Evolutionary conservation across 2,329 filamentous ascomycete species (phyloP).

Genomic region (Penicillium sp.): DNA sequence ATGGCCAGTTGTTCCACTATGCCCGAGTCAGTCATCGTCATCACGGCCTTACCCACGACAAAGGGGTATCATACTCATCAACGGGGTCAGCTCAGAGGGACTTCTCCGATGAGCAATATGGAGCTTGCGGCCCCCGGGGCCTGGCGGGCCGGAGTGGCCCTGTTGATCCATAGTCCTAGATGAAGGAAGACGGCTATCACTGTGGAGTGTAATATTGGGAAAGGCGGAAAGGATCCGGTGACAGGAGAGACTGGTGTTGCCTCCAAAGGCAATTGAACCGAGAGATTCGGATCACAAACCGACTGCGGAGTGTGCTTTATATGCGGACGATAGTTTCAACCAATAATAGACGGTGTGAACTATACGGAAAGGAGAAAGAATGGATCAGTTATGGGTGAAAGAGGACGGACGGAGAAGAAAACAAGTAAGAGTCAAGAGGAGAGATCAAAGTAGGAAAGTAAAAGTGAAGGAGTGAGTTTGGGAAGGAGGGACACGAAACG

Average conservation of each 20-base stretch:
- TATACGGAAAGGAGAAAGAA: slow-evolving; percentile 18
- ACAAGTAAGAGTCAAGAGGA: slow-evolving; percentile 2
- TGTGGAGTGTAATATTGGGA: slow-evolving; percentile 20
- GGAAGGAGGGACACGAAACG: slow-evolving; percentile 11
- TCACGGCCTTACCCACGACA: background rate
- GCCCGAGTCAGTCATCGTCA: background rate
- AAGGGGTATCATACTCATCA: slow-evolving; percentile 76
- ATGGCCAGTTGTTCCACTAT: slow-evolving; percentile 95
- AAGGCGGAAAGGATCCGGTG: slow-evolving; percentile 15
- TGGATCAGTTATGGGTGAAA: slow-evolving; percentile 16
- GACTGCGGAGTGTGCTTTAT: slow-evolving; percentile 23
- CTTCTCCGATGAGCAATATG: slow-evolving; percentile 97
- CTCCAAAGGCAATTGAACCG: slow-evolving; percentile 25
- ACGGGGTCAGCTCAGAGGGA: slow-evolving; percentile 91
- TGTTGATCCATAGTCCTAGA: slow-evolving; percentile 60
- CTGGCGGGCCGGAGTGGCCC: slow-evolving; percentile 54
- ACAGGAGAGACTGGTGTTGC: slow-evolving; percentile 26
- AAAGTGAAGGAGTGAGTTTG: slow-evolving; percentile 13
- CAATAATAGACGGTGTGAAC: slow-evolving; percentile 5
- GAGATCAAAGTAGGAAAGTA: background rate
- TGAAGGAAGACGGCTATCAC: slow-evolving; percentile 18
- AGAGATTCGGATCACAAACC: slow-evolving; percentile 25
- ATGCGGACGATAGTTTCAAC: slow-evolving; percentile 24
- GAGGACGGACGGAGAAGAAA: slow-evolving; percentile 4
- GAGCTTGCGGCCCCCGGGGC: slow-evolving; percentile 79